Evolutionary conservation across 257 asterid species (phyloP).

Genomic region (Plantago ovata): DNA sequence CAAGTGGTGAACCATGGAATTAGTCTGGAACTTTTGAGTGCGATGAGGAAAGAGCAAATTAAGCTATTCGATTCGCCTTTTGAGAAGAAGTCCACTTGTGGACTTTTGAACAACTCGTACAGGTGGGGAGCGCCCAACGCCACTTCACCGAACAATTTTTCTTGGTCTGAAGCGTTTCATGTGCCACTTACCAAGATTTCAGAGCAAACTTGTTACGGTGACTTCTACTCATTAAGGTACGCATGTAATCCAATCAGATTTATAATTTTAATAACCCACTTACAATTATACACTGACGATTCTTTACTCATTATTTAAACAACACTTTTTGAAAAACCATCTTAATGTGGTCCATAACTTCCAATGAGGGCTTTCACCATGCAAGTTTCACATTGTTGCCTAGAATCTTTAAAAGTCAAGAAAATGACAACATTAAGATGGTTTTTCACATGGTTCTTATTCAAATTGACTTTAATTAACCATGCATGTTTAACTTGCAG

Average conservation of each 20-base stretch:
- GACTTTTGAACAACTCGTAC: slow-evolving; percentile 53
- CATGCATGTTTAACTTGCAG: too few relatives aligned
- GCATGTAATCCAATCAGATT: too few relatives aligned
- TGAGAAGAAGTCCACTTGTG: slow-evolving; percentile 39
- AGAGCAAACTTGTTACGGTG: slow-evolving; percentile 44
- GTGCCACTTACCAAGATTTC: slow-evolving; percentile 50
- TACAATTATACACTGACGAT: too few relatives aligned
- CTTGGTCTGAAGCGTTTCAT: slow-evolving; percentile 81
- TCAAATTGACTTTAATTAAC: too few relatives aligned
- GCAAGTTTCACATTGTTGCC: neutral
- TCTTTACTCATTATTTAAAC: too few relatives aligned
- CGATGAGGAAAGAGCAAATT: slow-evolving; percentile 49
- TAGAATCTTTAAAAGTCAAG: neutral
- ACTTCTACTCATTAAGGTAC: slow-evolving; percentile 54
- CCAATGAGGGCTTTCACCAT: too few relatives aligned
- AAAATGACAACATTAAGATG: neutral
- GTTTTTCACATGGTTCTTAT: neutral
- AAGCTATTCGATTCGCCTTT: slow-evolving; percentile 46
- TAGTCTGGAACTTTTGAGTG: slow-evolving; percentile 25
- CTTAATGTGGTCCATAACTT: too few relatives aligned
- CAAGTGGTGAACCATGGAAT: slow-evolving; percentile 70
- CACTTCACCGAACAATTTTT: slow-evolving; percentile 42
- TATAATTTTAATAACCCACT: too few relatives aligned
- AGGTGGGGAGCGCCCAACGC: slow-evolving; percentile 69
- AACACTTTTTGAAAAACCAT: too few relatives aligned